These are phyloP conservation scores for Lyophyllum semitale DNA, from an alignment of 768 basidiomycete species.

Conservation along the genomic window DNA sequence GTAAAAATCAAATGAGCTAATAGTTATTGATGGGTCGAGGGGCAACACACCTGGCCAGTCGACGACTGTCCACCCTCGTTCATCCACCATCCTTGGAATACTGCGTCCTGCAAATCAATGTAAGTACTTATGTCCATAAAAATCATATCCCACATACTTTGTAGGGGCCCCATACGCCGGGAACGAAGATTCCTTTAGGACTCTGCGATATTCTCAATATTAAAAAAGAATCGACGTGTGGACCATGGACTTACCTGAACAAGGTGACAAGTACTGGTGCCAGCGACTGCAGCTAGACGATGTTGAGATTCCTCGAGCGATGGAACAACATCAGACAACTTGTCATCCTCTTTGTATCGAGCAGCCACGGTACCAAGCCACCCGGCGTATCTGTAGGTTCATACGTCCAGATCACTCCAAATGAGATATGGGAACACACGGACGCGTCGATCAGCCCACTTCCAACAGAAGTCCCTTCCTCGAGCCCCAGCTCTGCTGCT, in stretches of 20 bases:
- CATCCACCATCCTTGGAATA: constrained; percentile 98
- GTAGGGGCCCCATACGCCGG: constrained; percentile 93
- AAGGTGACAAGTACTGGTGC: constrained; percentile 95
- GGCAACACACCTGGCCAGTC: constrained; percentile 76
- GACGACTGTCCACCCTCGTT: constrained; percentile 99
- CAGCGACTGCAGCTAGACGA: constrained; percentile 90
- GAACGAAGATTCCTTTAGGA: constrained; percentile 80
- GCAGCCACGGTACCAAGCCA: constrained; percentile 97
- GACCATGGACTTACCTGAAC: constrained; percentile 59
- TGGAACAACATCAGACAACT: constrained; percentile 53
- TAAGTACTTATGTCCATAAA: not conserved
- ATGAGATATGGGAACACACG: constrained; percentile 26
- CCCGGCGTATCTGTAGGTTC: constrained; percentile 72
- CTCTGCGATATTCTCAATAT: constrained; percentile 47
- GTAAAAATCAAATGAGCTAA: constrained; percentile 4
- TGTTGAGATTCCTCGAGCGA: constrained; percentile 75
- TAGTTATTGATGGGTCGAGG: not conserved
- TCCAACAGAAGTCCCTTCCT: constrained; percentile 88
- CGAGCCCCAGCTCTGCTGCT: constrained; percentile 82
- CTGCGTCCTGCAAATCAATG: constrained; percentile 62
- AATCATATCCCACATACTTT: constrained; percentile 41
- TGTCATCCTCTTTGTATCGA: constrained; percentile 55
- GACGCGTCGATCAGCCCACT: constrained; percentile 96
- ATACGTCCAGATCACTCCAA: not conserved
- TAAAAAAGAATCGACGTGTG: not conserved